Evolutionary conservation across 78 protist species (phyloP), one percentile per base, ranked within the genome.

Genomic region (Trichosphaerium sp.): DNA sequence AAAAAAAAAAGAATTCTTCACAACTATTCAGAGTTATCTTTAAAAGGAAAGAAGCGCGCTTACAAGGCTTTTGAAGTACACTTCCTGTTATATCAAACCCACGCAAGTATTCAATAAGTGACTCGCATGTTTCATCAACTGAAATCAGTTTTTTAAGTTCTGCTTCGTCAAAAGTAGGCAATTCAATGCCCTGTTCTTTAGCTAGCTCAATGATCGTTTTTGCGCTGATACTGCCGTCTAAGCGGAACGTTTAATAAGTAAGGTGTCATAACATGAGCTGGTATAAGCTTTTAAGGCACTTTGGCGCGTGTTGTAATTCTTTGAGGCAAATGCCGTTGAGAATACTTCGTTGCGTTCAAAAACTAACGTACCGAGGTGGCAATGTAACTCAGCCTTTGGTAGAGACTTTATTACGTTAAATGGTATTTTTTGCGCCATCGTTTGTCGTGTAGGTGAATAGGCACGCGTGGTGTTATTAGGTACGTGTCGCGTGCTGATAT

Each of bases 311-410:
- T n/a, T n/a, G n/a, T n/a, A n/a, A n/a, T n/a, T n/a, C n/a, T n/a
- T n/a, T n/a, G n/a, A n/a, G n/a, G n/a, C n/a, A n/a, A n/a, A n/a
- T n/a, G n/a, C n/a, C n/a, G n/a, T n/a, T n/a, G n/a, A n/a, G n/a
- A n/a, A n/a, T n/a, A n/a, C n/a, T n/a, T n/a, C n/a, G n/a, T n/a
- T 56, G n/a, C 15, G 32, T 28, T 56, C 28, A 14, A 56, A 34
- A 14, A 18, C 26, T 12, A 47, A 47, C 51, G 21, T 28, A 56
- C 61, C 61, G 32, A 56, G 61, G 61, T 56, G 61, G 61, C 61
- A 34, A 14, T 56, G 61, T 14, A 56, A 34, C 61, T 56, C 61
- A 34, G 61, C 61, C 61, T 56, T 56, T 21, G 61, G 61, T 21
- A 56, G 61, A 14, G 14, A 15, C 61, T 34, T 56, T 34, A 56